Conservation (phyloP, 129 eudicot genomes). For the Heracleum sosnowskyi region DNA sequence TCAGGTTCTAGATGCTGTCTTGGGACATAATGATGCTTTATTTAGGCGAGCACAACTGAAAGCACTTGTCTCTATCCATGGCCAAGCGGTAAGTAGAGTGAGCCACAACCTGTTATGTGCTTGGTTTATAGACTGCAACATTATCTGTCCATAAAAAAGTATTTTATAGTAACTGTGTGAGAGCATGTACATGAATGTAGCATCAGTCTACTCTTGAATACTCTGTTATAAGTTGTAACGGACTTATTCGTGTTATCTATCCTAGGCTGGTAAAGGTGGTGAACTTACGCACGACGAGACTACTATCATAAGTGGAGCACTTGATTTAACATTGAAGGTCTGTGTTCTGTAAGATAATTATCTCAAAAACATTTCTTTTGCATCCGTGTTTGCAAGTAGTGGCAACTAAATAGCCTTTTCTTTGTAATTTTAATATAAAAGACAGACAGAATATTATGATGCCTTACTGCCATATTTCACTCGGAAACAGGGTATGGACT, state of each 20-base stretch:
- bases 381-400: background rate
- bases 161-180: background rate
- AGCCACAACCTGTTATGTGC: background rate
- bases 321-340: conserved; percentile 94
- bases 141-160: background rate
- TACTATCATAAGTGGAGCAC: conserved; percentile 94
- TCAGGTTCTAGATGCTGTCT: conserved; percentile 73
- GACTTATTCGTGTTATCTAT: conserved; percentile 4
- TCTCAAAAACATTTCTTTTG: background rate
- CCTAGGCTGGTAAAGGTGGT: conserved; percentile 96
- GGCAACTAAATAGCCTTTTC: background rate
- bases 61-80: conserved; percentile 91
- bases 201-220: background rate
- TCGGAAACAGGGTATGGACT: background rate
- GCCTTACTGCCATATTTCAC: background rate
- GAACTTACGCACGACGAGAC: conserved; percentile 94
- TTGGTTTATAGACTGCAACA: background rate
- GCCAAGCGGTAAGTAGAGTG: conserved; percentile 64
- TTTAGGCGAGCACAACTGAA: conserved; percentile 94
- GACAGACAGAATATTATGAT: background rate
- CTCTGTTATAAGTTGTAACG: background rate
- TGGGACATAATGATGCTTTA: conserved; percentile 75
- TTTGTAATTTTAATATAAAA: background rate
- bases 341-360: conserved; percentile 12
- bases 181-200: background rate